Conservation (phyloP, 1,284 basidiomycete species). For the Marasmius fiardii region DNA sequence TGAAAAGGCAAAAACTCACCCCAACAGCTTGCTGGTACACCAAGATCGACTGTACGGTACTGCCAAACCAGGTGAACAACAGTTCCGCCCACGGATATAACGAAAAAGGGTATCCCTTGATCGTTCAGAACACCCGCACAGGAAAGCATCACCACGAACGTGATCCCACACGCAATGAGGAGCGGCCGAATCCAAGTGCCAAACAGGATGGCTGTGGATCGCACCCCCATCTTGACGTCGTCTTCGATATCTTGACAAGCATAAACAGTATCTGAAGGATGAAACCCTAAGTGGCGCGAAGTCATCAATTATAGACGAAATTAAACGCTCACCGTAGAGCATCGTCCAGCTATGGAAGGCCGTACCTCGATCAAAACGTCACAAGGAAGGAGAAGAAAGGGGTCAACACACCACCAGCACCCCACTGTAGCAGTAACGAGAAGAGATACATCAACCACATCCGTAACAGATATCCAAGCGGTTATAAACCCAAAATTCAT, state of each 20-base stretch:
- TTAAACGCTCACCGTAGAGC: slow-evolving; percentile 49
- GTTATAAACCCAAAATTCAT: slow-evolving; percentile 53
- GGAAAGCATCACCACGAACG: slow-evolving; percentile 46
- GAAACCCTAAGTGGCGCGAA: not conserved
- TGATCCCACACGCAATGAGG: slow-evolving; percentile 45
- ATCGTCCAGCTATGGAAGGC: slow-evolving; percentile 54
- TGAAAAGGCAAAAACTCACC: slow-evolving; percentile 23
- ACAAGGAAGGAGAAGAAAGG: not conserved
- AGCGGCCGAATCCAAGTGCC: slow-evolving; percentile 53
- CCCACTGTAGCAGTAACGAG: slow-evolving; percentile 33
- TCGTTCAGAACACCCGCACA: slow-evolving; percentile 45
- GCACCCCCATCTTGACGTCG: slow-evolving; percentile 49
- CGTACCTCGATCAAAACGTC: slow-evolving; percentile 14
- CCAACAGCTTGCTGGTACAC: slow-evolving; percentile 55
- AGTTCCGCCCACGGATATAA: slow-evolving; percentile 49
- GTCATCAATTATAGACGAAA: not conserved
- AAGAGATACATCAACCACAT: slow-evolving; percentile 32
- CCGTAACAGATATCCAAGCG: slow-evolving; percentile 42
- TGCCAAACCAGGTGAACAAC: slow-evolving; percentile 52
- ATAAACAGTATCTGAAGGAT: slow-evolving; percentile 47
- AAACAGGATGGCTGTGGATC: slow-evolving; percentile 54
- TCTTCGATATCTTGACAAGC: slow-evolving; percentile 55
- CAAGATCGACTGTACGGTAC: slow-evolving; percentile 48
- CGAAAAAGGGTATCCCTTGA: slow-evolving; percentile 51
- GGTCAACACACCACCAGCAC: slow-evolving; percentile 43